Percentiles rank a stretch among this genome's conserved stretches.
Conservation (phyloP, 805 yeast genomes). For the Ogataea trehaloabstinens region DNA sequence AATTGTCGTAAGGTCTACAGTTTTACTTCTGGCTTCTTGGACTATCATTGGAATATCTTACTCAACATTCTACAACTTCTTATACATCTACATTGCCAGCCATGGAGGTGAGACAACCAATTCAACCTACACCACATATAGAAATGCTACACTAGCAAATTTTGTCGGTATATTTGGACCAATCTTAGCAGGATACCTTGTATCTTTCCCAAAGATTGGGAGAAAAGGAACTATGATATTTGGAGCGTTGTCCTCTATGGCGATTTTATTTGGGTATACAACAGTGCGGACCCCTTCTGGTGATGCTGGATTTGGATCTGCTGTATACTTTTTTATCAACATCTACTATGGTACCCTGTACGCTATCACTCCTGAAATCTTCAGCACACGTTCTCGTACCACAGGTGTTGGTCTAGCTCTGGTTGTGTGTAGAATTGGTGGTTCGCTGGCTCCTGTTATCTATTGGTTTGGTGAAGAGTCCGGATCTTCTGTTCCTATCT, state of each 20-base stretch:
- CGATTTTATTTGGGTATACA: constrained; percentile 60
- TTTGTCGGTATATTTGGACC: constrained; percentile 53
- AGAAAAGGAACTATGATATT: constrained; percentile 55
- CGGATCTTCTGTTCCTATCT: constrained; percentile 57
- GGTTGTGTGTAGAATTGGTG: constrained; percentile 51
- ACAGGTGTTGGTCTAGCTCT: constrained; percentile 62
- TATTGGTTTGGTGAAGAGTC: constrained; percentile 47
- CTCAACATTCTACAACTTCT: constrained; percentile 53
- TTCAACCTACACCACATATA: constrained; percentile 39
- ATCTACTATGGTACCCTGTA: constrained; percentile 58
- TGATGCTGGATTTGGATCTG: constrained; percentile 50
- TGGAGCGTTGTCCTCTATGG: constrained; percentile 54
- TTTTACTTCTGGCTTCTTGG: constrained; percentile 53
- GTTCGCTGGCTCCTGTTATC: constrained; percentile 57
- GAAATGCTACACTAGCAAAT: constrained; percentile 48
- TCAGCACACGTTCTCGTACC: constrained; percentile 51
- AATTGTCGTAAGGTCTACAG: constrained; percentile 42
- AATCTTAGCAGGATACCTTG: constrained; percentile 43
- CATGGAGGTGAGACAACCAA: constrained; percentile 49
- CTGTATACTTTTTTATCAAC: constrained; percentile 47
- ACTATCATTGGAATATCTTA: constrained; percentile 57
- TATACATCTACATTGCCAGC: constrained; percentile 49
- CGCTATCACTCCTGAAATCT: constrained; percentile 66
- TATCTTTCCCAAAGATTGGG: constrained; percentile 39
- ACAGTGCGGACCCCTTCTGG: constrained; percentile 54